These are phyloP conservation scores for Tillandsia leiboldiana DNA, from an alignment of 176 grass and related monocot genomes.

Conservation along the genomic window DNA sequence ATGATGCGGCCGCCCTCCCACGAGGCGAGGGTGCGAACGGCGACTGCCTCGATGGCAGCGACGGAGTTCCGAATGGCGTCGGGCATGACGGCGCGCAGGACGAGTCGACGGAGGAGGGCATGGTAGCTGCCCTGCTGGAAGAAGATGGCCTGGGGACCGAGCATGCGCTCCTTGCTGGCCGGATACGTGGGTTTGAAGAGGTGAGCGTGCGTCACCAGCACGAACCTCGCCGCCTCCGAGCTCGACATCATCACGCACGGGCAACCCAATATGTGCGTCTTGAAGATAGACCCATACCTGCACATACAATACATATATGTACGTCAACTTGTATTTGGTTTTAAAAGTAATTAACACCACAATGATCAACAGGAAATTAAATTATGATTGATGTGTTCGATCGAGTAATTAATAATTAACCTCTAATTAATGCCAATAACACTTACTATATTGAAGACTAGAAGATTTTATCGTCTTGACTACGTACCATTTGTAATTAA, in stretches of 20 bases:
- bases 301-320: too few relatives aligned
- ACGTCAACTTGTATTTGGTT: too few relatives aligned
- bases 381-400: too few relatives aligned
- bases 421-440: too few relatives aligned
- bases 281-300: constrained; percentile 72
- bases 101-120: constrained; percentile 65
- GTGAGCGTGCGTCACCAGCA: constrained; percentile 83
- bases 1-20: constrained; percentile 60
- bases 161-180: constrained; percentile 96
- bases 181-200: constrained; percentile 98
- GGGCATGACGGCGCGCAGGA: constrained; percentile 80
- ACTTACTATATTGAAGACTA: too few relatives aligned
- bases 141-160: constrained; percentile 89
- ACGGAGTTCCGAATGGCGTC: constrained; percentile 60
- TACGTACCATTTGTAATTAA: too few relatives aligned
- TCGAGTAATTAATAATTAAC: too few relatives aligned
- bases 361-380: too few relatives aligned
- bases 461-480: too few relatives aligned
- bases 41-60: constrained; percentile 56
- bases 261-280: constrained; percentile 92
- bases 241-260: constrained; percentile 97
- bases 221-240: constrained; percentile 89
- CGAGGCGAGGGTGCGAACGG: constrained; percentile 37
- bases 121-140: constrained; percentile 95
- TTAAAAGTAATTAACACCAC: too few relatives aligned